phyloP scores from a whole-genome alignment of 306 rosid species.

The Geum urbanum region DNA sequence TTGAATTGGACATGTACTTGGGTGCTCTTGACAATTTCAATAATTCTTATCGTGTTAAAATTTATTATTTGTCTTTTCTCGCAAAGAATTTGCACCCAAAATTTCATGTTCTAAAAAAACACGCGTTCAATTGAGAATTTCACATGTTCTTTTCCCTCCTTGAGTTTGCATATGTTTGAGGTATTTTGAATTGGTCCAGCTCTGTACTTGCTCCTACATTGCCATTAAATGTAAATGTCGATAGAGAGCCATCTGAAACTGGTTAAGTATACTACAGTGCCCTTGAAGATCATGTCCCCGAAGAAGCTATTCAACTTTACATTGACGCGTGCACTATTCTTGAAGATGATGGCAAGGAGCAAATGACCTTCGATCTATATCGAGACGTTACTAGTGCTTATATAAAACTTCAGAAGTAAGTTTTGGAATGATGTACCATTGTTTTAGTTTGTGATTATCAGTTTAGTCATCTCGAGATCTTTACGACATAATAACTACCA shows the following conservation, averaged over 20 bases:
- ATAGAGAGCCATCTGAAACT: background rate
- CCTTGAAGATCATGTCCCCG: constrained; percentile 72
- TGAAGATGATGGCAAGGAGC: constrained; percentile 88
- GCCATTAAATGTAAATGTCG: background rate
- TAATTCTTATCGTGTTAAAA: background rate
- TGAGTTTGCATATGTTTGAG: background rate
- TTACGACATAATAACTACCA: background rate
- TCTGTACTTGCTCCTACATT: background rate
- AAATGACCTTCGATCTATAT: constrained; percentile 95
- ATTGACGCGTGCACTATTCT: constrained; percentile 79
- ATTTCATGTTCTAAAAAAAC: background rate
- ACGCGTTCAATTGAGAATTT: background rate
- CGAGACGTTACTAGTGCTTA: constrained; percentile 67
- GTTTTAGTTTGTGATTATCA: background rate
- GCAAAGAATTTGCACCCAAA: background rate
- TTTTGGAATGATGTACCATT: constrained; percentile 14
- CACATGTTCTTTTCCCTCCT: background rate
- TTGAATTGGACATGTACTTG: background rate
- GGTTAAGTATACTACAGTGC: constrained; percentile 47
- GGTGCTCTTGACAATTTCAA: background rate
- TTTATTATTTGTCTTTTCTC: background rate
- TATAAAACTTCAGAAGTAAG: constrained; percentile 87
- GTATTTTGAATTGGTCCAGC: background rate
- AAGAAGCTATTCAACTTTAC: constrained; percentile 83
- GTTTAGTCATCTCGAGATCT: background rate